These are phyloP conservation scores for Daedaleopsis sinensis DNA, from an alignment of 768 basidiomycete genomes.

Conservation along the genomic window DNA sequence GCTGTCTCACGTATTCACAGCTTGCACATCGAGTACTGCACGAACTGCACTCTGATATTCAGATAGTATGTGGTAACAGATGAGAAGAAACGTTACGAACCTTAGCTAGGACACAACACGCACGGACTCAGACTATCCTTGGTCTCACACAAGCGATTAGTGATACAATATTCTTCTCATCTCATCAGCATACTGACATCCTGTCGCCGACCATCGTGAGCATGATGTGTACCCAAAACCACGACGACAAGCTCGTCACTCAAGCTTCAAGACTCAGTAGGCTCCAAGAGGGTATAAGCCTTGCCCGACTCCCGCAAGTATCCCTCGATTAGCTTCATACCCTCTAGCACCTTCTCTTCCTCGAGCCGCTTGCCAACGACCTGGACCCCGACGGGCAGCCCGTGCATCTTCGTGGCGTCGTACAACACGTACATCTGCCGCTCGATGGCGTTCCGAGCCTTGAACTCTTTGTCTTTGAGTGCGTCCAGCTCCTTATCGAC, in stretches of 20 bases:
- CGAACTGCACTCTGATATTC: too few species aligned
- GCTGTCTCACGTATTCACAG: too few species aligned
- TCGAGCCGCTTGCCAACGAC: constrained; percentile 47
- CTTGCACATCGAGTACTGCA: too few species aligned
- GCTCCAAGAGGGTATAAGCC: constrained; percentile 24
- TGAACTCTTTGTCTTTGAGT: constrained; percentile 25
- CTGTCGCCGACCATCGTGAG: too few species aligned
- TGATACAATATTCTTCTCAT: too few species aligned
- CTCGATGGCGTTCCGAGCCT: constrained; percentile 40
- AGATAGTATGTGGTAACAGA: too few species aligned
- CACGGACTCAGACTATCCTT: too few species aligned
- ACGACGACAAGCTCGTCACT: constrained; percentile 1
- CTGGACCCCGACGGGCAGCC: constrained; percentile 49
- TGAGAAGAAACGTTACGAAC: too few species aligned
- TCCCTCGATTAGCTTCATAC: constrained; percentile 46
- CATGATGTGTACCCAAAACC: neutral
- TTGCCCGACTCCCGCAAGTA: constrained; percentile 22
- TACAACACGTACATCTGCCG: constrained; percentile 45
- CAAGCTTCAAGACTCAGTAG: neutral
- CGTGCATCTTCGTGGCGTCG: constrained; percentile 44
- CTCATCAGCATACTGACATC: too few species aligned
- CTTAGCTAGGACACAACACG: too few species aligned
- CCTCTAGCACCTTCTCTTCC: constrained; percentile 52
- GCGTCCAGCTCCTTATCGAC: constrained; percentile 41
- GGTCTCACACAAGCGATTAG: too few species aligned